Percentiles rank a stretch among this genome's conserved stretches.
phyloP scores from a whole-genome alignment of 1,284 basidiomycete species.

The Apiotrichum montevideense region DNA sequence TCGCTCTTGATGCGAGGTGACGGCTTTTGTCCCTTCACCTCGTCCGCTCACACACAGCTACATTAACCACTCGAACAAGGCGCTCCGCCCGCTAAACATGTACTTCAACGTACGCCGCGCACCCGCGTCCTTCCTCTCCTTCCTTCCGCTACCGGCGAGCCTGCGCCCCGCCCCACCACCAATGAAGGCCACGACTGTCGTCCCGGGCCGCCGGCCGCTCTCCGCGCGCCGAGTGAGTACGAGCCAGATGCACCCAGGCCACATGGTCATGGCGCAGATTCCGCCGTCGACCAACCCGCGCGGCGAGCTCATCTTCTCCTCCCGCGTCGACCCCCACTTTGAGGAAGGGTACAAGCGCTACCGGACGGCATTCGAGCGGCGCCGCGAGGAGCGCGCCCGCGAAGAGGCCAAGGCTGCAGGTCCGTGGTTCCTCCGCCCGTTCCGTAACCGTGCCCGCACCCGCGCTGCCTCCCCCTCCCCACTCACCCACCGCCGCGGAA shows the following conservation, averaged over 20 bases:
- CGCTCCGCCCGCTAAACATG: conserved; percentile 90
- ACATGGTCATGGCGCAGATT: conserved; percentile 65
- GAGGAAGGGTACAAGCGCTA: conserved; percentile 90
- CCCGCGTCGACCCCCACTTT: conserved; percentile 73
- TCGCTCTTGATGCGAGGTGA: too few species aligned
- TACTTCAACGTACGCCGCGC: conserved; percentile 86
- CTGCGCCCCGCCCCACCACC: conserved; percentile 53
- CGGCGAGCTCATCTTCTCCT: conserved; percentile 93
- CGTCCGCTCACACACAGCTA: conserved; percentile 57
- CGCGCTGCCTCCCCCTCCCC: background rate
- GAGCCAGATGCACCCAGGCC: conserved; percentile 1
- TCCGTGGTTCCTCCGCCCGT: conserved; percentile 13
- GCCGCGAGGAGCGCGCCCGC: conserved; percentile 58
- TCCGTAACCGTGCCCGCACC: background rate
- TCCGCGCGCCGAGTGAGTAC: conserved; percentile 36
- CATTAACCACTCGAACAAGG: conserved; percentile 89
- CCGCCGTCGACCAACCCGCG: conserved; percentile 84
- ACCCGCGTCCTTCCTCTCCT: conserved; percentile 49
- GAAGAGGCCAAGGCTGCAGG: conserved; percentile 25
- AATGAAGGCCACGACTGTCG: conserved; percentile 39
- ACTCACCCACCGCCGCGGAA: background rate
- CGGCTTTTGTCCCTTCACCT: background rate
- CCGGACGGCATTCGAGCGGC: conserved; percentile 79
- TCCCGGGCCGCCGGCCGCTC: conserved; percentile 7
- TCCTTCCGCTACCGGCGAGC: conserved; percentile 61